Percentiles rank a stretch among this genome's conserved stretches.
phyloP scores from a whole-genome alignment of 352 stramenopile genomes.

The Blastocystis sp. region DNA sequence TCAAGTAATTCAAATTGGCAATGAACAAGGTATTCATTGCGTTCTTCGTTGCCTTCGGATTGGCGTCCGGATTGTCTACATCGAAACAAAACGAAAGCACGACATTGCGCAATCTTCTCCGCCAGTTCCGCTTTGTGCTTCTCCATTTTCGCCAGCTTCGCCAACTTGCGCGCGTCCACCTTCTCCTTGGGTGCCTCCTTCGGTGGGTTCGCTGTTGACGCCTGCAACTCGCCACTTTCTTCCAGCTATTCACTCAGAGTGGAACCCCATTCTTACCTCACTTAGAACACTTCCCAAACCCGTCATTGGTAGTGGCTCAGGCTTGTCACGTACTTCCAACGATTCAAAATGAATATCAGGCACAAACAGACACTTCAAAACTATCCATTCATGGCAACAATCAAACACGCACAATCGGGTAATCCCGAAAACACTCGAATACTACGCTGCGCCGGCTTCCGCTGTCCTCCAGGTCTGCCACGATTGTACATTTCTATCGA shows the following conservation, averaged over 20 bases:
- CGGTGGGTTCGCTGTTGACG: too few relatives aligned
- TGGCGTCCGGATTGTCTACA: conserved; percentile 55
- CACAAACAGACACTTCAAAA: conserved; percentile 41
- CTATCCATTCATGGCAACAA: neutral
- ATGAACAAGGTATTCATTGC: conserved; percentile 97
- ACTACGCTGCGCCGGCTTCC: neutral
- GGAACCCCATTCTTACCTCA: neutral
- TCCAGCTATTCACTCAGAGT: neutral
- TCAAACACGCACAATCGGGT: conserved; percentile 10
- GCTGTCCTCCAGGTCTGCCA: neutral
- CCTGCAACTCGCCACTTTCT: neutral
- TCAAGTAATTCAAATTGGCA: conserved; percentile 87
- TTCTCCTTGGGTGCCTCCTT: conserved; percentile 35
- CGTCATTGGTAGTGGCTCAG: conserved; percentile 10
- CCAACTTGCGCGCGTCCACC: neutral
- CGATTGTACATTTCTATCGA: conserved; percentile 19
- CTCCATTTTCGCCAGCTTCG: conserved; percentile 60
- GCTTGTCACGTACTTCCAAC: neutral
- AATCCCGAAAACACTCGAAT: conserved; percentile 13
- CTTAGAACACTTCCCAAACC: neutral
- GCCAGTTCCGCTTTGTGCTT: conserved; percentile 68
- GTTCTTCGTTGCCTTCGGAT: conserved; percentile 71
- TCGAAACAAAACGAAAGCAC: neutral
- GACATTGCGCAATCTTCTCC: conserved; percentile 66
- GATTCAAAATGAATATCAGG: conserved; percentile 47